Evolutionary conservation across 257 asterid species (phyloP).

Genomic region (Solanum neorickii): DNA sequence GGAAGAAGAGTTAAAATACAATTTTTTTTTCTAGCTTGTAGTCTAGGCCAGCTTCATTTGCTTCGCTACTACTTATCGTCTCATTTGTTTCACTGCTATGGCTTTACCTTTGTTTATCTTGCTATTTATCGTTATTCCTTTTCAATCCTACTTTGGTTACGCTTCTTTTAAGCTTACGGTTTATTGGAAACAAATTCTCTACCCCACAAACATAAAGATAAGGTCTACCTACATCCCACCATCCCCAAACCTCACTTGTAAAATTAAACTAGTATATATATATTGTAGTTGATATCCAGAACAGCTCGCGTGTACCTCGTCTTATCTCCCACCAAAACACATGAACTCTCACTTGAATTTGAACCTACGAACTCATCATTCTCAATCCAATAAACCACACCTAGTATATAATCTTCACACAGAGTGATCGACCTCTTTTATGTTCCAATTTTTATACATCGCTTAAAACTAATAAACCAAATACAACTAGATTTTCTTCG

Average conservation of each 20-base stretch:
- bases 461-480: background rate
- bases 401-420: background rate
- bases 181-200: background rate
- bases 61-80: background rate
- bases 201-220: background rate
- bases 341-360: background rate
- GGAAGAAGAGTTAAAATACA: background rate
- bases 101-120: background rate
- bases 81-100: background rate
- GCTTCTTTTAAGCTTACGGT: background rate
- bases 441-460: background rate
- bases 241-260: background rate
- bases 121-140: background rate
- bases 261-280: too few species aligned
- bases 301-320: too few species aligned
- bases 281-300: too few species aligned
- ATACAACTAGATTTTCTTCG: background rate
- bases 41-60: background rate
- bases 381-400: background rate
- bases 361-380: background rate
- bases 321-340: background rate
- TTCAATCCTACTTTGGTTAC: background rate
- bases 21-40: background rate
- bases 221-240: background rate
- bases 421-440: background rate